These are phyloP conservation scores for Cryptococcus maquisensis DNA, from an alignment of 1,284 basidiomycete genomes.

Conservation along the genomic window DNA sequence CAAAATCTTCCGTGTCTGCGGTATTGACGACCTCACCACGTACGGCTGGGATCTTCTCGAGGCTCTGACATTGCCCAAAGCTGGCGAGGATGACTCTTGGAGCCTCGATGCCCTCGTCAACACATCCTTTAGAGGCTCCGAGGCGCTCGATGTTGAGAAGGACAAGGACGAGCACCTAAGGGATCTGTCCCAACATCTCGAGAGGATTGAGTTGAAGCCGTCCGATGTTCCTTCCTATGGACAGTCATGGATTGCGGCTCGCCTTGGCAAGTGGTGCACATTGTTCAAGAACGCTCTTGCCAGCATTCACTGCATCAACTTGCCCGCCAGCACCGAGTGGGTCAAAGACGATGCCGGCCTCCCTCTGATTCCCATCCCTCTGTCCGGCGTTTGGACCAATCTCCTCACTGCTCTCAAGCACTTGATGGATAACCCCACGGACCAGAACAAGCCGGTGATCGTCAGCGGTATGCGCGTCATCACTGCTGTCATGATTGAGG, in stretches of 20 bases:
- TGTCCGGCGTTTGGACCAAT: constrained; percentile 37
- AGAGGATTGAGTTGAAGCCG: constrained; percentile 21
- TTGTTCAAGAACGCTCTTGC: constrained; percentile 32
- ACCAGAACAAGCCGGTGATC: constrained; percentile 12
- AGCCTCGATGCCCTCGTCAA: constrained; percentile 30
- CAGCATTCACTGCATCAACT: constrained; percentile 30
- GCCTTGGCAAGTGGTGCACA: constrained; percentile 30
- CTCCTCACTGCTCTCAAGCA: constrained; percentile 28
- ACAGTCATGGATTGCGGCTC: constrained; percentile 30
- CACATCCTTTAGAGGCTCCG: constrained; percentile 26
- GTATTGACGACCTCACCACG: constrained; percentile 35
- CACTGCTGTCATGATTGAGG: constrained; percentile 19
- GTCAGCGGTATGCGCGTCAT: constrained; percentile 20
- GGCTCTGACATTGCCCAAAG: constrained; percentile 25
- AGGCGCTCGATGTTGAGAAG: constrained; percentile 24
- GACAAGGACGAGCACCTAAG: constrained; percentile 9
- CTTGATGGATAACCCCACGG: background rate
- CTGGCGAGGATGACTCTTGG: constrained; percentile 3
- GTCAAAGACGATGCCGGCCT: constrained; percentile 15
- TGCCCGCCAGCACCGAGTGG: constrained; percentile 19
- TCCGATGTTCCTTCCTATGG: constrained; percentile 40
- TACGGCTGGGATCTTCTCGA: constrained; percentile 39
- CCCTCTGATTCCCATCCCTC: constrained; percentile 21
- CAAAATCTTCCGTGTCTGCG: constrained; percentile 27
- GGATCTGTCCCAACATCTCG: constrained; percentile 14